These are phyloP conservation scores for Globisporangium barbulae DNA, from an alignment of 352 stramenopile genomes.

Conservation along the genomic window DNA sequence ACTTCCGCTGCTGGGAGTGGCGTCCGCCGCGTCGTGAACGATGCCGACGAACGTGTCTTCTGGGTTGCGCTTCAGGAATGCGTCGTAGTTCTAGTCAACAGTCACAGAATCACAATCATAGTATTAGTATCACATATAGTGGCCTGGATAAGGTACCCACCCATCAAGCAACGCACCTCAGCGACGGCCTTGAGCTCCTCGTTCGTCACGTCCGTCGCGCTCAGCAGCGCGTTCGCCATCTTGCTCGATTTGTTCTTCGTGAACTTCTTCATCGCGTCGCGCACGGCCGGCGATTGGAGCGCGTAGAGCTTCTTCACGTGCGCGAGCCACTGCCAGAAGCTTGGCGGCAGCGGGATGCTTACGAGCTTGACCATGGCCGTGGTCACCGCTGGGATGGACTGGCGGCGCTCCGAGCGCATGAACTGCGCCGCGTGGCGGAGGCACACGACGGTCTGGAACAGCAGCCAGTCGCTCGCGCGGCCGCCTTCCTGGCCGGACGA, in stretches of 20 bases:
- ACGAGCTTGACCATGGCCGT: slow-evolving; percentile 43
- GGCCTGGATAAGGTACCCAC: not conserved
- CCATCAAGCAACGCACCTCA: slow-evolving; percentile 27
- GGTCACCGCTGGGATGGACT: slow-evolving; percentile 35
- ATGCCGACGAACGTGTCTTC: slow-evolving; percentile 16
- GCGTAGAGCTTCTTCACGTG: slow-evolving; percentile 35
- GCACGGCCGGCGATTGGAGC: slow-evolving; percentile 18
- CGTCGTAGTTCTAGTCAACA: slow-evolving; percentile 35
- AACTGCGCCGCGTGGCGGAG: slow-evolving; percentile 54
- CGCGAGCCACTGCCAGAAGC: slow-evolving; percentile 45
- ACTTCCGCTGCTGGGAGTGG: not conserved
- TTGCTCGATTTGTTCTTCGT: slow-evolving; percentile 28
- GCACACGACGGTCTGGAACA: slow-evolving; percentile 35
- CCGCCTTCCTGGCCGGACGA: slow-evolving; percentile 12
- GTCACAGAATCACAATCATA: not conserved
- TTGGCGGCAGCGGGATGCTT: slow-evolving; percentile 35
- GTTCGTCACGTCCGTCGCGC: slow-evolving; percentile 36
- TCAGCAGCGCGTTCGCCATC: slow-evolving; percentile 49
- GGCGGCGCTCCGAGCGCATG: slow-evolving; percentile 47
- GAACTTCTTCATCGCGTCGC: slow-evolving; percentile 27
- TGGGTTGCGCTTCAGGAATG: slow-evolving; percentile 31
- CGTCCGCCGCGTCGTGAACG: slow-evolving; percentile 11
- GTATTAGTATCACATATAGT: not conserved
- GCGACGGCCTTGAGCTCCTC: slow-evolving; percentile 38
- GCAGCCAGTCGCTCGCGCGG: slow-evolving; percentile 17